Conservation (phyloP, 1,284 basidiomycete species). For the Exobasidium cylindrosporum region DNA sequence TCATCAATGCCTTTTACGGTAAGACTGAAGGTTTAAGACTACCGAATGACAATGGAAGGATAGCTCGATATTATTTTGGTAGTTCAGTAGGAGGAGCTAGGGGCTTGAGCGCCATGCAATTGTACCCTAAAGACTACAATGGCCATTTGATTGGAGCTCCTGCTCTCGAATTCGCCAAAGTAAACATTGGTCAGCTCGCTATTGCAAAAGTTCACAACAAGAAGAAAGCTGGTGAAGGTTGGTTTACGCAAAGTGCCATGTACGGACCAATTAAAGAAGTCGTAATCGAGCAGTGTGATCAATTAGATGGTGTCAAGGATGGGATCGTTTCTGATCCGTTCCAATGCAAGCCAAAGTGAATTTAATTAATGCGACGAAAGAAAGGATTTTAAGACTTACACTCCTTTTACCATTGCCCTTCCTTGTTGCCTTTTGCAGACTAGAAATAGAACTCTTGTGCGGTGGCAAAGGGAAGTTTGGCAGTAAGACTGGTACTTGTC, state of each 20-base stretch:
- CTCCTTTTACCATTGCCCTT: too few species aligned
- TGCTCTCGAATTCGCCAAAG: constrained; percentile 40
- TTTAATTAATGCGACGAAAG: too few species aligned
- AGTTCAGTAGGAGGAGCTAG: constrained; percentile 51
- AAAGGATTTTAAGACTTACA: too few species aligned
- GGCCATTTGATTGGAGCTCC: constrained; percentile 53
- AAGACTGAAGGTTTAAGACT: constrained; percentile 13
- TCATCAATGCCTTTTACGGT: constrained; percentile 22
- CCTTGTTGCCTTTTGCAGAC: too few species aligned
- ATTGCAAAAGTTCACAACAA: constrained; percentile 16
- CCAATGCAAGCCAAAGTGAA: constrained; percentile 19
- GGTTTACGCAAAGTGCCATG: constrained; percentile 8
- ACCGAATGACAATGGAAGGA: constrained; percentile 4
- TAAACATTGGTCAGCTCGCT: constrained; percentile 23
- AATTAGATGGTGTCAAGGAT: constrained; percentile 55
- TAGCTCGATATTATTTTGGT: constrained; percentile 27
- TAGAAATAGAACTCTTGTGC: constrained; percentile 20
- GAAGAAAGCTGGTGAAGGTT: constrained; percentile 12
- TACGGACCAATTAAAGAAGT: constrained; percentile 31
- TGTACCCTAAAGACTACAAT: constrained; percentile 50
- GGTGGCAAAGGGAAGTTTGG: constrained; percentile 8
- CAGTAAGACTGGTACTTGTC: constrained; percentile 5
- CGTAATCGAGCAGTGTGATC: constrained; percentile 55
- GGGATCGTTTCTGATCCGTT: constrained; percentile 51
- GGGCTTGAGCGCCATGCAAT: constrained; percentile 34